Conservation (phyloP, 1,139 yeast genomes). For the Lodderomyces orthopsilosis region DNA sequence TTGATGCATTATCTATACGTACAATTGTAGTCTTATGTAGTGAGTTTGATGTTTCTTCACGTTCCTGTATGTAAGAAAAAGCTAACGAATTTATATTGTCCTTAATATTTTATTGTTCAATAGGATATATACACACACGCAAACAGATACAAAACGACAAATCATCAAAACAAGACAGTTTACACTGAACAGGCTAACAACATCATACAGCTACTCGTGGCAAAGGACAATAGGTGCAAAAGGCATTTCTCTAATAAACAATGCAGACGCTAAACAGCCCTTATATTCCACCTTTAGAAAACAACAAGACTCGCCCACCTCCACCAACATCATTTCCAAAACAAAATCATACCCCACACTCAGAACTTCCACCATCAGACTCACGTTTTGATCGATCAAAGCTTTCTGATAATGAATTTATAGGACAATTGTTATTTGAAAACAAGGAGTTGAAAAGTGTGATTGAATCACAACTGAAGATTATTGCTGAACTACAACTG, state of each 20-base stretch:
- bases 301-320: not conserved
- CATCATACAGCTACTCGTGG: not conserved
- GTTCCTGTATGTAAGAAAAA: not conserved
- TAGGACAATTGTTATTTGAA: conserved; percentile 37
- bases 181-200: not conserved
- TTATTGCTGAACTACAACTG: conserved; percentile 7
- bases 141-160: not conserved
- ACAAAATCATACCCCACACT: not conserved
- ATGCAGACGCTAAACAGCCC: conserved; percentile 1
- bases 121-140: too few species aligned
- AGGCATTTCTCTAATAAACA: not conserved
- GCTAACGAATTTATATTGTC: too few species aligned
- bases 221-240: not conserved
- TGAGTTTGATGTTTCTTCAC: not conserved
- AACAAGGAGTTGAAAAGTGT: conserved; percentile 28
- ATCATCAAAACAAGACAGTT: not conserved
- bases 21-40: too few species aligned
- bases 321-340: not conserved
- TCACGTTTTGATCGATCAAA: conserved; percentile 33
- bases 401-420: conserved; percentile 31
- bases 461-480: conserved; percentile 8
- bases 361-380: conserved; percentile 34
- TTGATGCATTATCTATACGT: too few species aligned
- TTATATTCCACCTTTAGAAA: not conserved
- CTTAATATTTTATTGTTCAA: not conserved